phyloP scores from a whole-genome alignment of 305 asterid genomes.

The Nicotiana rustica region DNA sequence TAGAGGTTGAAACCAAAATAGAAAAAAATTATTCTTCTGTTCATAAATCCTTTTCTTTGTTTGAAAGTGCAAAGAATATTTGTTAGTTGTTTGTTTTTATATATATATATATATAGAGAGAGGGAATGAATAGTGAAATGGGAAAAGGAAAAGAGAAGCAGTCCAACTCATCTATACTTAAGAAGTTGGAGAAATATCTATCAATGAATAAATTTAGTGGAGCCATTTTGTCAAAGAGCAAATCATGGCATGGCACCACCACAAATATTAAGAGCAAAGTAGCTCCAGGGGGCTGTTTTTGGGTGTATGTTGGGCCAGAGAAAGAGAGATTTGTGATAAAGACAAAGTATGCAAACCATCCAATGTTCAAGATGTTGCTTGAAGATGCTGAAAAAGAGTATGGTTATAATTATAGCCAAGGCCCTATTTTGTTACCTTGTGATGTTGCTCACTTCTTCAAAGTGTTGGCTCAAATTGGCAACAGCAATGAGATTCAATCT shows the following conservation, averaged over 20 bases:
- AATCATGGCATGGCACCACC: conserved; percentile 29
- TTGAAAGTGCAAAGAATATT: neutral
- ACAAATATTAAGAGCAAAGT: conserved; percentile 7
- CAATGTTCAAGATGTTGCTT: conserved; percentile 71
- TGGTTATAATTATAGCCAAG: conserved; percentile 57
- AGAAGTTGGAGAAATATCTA: conserved; percentile 51
- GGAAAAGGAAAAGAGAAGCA: conserved; percentile 37
- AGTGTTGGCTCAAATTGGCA: conserved; percentile 60
- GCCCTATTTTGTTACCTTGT: conserved; percentile 74
- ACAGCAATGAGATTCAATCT: conserved; percentile 23
- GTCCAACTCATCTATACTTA: conserved; percentile 39
- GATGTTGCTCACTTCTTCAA: conserved; percentile 60
- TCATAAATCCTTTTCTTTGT: neutral
- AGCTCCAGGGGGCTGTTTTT: conserved; percentile 64
- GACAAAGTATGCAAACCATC: conserved; percentile 64
- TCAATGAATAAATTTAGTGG: conserved; percentile 32
- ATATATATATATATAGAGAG: neutral
- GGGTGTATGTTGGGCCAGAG: conserved; percentile 79
- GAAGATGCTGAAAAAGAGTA: conserved; percentile 80
- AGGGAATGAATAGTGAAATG: conserved; percentile 38
- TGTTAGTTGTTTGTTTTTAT: neutral
- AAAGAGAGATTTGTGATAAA: conserved; percentile 66
- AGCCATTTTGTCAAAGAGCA: conserved; percentile 42
- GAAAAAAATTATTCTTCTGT: neutral
- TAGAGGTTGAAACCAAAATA: conserved; percentile 49